These are phyloP conservation scores for Zoysia pacifica DNA, from an alignment of 176 grass and related monocot species.

Conservation along the genomic window DNA sequence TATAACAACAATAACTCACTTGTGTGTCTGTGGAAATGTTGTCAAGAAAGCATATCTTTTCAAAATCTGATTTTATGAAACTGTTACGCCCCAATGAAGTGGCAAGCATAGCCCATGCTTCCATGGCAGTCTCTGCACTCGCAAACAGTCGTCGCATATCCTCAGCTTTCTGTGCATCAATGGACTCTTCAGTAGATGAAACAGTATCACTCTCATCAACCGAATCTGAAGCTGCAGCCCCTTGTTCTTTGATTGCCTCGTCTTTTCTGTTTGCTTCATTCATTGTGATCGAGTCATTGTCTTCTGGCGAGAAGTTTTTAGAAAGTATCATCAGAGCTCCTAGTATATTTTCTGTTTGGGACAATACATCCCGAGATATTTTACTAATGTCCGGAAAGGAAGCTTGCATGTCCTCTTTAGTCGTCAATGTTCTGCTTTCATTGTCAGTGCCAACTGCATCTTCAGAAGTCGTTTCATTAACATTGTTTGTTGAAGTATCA, in stretches of 20 bases:
- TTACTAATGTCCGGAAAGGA: constrained; percentile 81
- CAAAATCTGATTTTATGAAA: constrained; percentile 98
- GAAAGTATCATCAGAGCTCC: constrained; percentile 87
- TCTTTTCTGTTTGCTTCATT: constrained; percentile 39
- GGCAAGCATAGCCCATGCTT: constrained; percentile 97
- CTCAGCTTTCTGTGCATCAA: constrained; percentile 59
- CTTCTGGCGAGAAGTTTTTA: constrained; percentile 56
- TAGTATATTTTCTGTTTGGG: constrained; percentile 91
- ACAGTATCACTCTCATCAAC: constrained; percentile 34
- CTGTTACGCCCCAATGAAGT: constrained; percentile 82
- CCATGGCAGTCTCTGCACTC: constrained; percentile 94
- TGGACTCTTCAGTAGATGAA: constrained; percentile 30
- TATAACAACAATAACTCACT: constrained; percentile 41
- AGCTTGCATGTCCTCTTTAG: constrained; percentile 30
- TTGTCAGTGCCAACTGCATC: constrained; percentile 37
- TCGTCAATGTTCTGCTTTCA: constrained; percentile 33
- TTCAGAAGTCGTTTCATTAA: no score
- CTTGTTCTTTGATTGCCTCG: constrained; percentile 37
- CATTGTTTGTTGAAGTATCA: no score
- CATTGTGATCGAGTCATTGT: constrained; percentile 26
- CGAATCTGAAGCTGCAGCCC: constrained; percentile 40
- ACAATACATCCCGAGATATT: constrained; percentile 74
- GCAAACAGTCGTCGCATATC: constrained; percentile 76
- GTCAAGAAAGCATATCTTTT: constrained; percentile 96
- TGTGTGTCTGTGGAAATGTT: constrained; percentile 86